Conservation (phyloP, 768 basidiomycete species). For the Russula abietina region DNA sequence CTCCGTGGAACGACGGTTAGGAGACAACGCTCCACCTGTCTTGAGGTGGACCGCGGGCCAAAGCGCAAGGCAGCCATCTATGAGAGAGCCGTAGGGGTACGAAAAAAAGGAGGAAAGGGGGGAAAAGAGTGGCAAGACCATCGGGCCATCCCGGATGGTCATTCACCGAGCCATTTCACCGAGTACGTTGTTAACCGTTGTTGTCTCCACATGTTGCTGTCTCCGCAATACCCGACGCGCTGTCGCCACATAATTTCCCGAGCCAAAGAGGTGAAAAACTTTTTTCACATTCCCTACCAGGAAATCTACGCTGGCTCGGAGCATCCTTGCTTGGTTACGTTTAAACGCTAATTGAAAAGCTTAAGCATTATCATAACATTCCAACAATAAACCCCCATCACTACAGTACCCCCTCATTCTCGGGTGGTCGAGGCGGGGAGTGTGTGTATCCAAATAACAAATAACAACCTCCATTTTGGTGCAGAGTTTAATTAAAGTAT, state of each 20-base stretch:
- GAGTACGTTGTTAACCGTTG: slow-evolving; percentile 32
- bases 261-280: slow-evolving; percentile 11
- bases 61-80: slow-evolving; percentile 21
- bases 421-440: not conserved
- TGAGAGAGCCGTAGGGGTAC: not conserved
- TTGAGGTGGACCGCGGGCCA: slow-evolving; percentile 22
- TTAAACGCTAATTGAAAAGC: not conserved
- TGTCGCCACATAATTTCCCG: slow-evolving; percentile 16
- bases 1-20: slow-evolving; percentile 29
- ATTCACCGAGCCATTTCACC: slow-evolving; percentile 56
- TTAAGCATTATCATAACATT: not conserved
- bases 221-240: not conserved
- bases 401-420: no score
- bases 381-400: not conserved
- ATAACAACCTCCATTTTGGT: not conserved
- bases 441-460: not conserved
- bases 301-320: slow-evolving; percentile 20
- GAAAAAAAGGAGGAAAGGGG: slow-evolving; percentile 13
- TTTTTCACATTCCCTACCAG: slow-evolving; percentile 6
- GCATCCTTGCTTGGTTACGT: not conserved
- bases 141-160: slow-evolving; percentile 13
- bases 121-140: not conserved
- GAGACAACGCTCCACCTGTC: slow-evolving; percentile 22
- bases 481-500: not conserved
- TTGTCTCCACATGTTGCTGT: not conserved